Evolutionary conservation across 495 filamentous ascomycete species (phyloP), one percentile per base, ranked within the genome.

Genomic region (Copromyces sp.): DNA sequence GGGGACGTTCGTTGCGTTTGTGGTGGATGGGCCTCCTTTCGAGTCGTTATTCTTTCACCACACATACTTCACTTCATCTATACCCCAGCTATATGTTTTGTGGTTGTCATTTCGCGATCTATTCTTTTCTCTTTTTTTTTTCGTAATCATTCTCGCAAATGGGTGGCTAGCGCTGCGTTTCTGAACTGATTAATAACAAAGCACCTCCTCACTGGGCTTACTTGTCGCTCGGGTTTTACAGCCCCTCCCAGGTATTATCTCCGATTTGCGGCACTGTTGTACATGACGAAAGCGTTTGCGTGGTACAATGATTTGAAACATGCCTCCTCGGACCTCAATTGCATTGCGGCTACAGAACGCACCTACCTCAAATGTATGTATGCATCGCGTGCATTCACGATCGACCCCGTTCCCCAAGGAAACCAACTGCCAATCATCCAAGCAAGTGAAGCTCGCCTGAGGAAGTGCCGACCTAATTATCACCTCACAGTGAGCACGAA

Each of bases 41-140:
- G 53, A 35, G 24, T 29, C 35, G 29, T 61, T 32, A 17, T 17
- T 61, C 53, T 35, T 61, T 29, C 53, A 61, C 53, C 53, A 65
- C 53, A 35, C 53, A 65, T 32, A 35, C 29, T 35, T 61, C 47
- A 59, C 24, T 59, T 61, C 53, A 65, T 65, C 29, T 65, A 65
- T 65, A 65, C 53, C 53, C 53, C 29, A 35, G 53, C 29, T 65
- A 71, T 37, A 71, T 71, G 53, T 70, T 72, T 69, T 73, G 29
- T 53, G 68, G 37, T 44, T 75, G 44, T 61, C 29, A 29, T 70
- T 71, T 59, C 4, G 12, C 69, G 39, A 29, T 29, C n/a, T 29
- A 9, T 59, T 65, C 7, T 69, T 70, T 69, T 20, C 6, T 68
- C 12, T 7, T 35, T 61, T 3, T 16, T 24, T 24, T 24, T 24